These are phyloP conservation scores for Paecilomyces niveus DNA, from an alignment of 2,329 filamentous ascomycete genomes.

Conservation along the genomic window DNA sequence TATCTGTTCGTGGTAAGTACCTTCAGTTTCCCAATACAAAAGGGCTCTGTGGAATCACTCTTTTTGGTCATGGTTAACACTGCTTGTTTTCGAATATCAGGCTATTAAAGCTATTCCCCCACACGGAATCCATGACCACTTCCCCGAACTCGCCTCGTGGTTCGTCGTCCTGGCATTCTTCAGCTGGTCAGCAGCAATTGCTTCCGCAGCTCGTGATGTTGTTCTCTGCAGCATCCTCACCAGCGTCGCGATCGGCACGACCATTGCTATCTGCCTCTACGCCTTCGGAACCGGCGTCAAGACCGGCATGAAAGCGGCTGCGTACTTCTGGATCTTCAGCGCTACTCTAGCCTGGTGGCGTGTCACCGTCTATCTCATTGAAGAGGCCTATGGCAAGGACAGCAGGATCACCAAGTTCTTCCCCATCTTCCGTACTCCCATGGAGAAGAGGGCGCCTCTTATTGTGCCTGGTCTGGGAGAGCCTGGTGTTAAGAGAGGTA, in stretches of 20 bases:
- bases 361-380: constrained; percentile 14
- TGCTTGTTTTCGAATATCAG: not conserved
- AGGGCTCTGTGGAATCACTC: too few relatives aligned
- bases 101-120: not conserved
- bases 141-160: constrained; percentile 14
- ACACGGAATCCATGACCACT: constrained; percentile 10
- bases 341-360: constrained; percentile 15
- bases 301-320: constrained; percentile 14
- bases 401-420: constrained; percentile 11
- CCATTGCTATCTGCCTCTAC: not conserved
- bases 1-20: constrained; percentile 4
- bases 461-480: constrained; percentile 14
- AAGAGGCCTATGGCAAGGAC: constrained; percentile 12
- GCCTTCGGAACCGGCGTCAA: constrained; percentile 2
- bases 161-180: constrained; percentile 11
- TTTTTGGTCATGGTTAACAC: too few relatives aligned
- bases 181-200: constrained; percentile 10
- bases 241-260: not conserved
- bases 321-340: constrained; percentile 16
- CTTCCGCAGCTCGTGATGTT: constrained; percentile 6
- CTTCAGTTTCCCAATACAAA: not conserved
- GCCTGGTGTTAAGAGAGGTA: constrained; percentile 16
- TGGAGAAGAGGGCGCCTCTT: constrained; percentile 12
- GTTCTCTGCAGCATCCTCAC: constrained; percentile 3
- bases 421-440: constrained; percentile 10